These are phyloP conservation scores for Schoenoplectus triqueter DNA, from an alignment of 202 grass and related monocot genomes.

Conservation along the genomic window DNA sequence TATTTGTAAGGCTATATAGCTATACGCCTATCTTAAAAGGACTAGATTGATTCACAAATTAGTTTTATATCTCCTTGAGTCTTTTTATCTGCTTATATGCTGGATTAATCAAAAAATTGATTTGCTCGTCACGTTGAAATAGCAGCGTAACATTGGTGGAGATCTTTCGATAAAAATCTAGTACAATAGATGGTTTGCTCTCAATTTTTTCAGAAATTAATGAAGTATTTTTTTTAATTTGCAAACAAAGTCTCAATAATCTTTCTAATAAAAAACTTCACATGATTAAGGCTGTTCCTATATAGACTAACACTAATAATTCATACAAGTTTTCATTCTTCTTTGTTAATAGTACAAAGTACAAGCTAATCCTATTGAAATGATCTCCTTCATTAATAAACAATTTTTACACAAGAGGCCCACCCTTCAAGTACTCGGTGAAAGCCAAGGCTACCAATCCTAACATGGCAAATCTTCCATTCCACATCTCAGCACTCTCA, in stretches of 20 bases:
- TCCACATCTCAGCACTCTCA: conserved; percentile 65
- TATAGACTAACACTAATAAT: background rate
- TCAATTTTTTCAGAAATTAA: no score
- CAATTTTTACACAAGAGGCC: conserved; percentile 46
- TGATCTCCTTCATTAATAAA: background rate
- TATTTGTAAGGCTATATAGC: no score
- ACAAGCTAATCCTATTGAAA: background rate
- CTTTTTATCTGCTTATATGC: no score
- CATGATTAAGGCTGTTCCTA: background rate
- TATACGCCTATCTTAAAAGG: no score
- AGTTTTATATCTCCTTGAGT: no score
- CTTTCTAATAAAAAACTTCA: background rate
- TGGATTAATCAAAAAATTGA: no score
- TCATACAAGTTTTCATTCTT: background rate
- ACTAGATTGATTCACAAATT: no score
- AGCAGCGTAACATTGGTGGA: no score
- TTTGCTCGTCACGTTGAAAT: no score
- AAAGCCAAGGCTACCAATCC: conserved; percentile 59
- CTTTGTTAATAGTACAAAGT: background rate
- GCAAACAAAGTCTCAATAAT: background rate
- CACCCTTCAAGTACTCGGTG: conserved; percentile 59
- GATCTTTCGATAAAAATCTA: no score
- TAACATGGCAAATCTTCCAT: conserved; percentile 67
- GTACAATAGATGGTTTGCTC: no score
- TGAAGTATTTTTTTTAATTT: no score